phyloP scores from a whole-genome alignment of 2,329 filamentous ascomycete genomes.

The Sarocladiaceae sp. region DNA sequence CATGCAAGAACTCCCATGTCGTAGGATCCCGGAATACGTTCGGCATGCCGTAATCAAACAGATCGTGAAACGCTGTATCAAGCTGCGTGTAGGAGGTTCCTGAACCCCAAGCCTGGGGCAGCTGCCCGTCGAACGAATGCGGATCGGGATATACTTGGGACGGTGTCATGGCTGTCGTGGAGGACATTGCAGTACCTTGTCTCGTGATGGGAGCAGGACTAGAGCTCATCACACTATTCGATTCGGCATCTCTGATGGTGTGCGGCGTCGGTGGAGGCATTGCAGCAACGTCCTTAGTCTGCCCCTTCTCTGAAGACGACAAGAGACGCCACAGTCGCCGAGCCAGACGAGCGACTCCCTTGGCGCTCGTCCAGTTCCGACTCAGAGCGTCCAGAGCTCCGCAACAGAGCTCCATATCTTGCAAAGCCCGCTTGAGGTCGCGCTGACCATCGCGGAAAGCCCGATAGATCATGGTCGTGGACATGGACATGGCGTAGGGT shows the following conservation, averaged over 20 bases:
- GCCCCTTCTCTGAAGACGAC: not conserved
- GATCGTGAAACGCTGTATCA: slow-evolving; percentile 14
- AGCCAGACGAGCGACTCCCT: slow-evolving; percentile 13
- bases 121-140: not conserved
- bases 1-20: not conserved
- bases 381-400: slow-evolving; percentile 10
- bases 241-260: no score
- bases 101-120: not conserved
- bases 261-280: no score
- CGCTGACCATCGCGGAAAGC: slow-evolving; percentile 14
- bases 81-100: slow-evolving; percentile 9
- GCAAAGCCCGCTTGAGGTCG: not conserved
- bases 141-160: not conserved
- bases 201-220: not conserved
- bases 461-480: slow-evolving; percentile 16
- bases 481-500: slow-evolving; percentile 16
- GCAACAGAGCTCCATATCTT: slow-evolving; percentile 14
- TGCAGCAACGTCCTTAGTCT: not conserved
- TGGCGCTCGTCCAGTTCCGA: slow-evolving; percentile 12
- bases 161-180: not conserved
- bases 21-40: slow-evolving; percentile 10
- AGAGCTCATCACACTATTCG: no score
- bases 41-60: slow-evolving; percentile 15
- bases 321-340: slow-evolving; percentile 7
- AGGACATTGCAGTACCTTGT: not conserved